Base-by-base conservation (phyloP, 495 filamentous ascomycete species). In the Aspergillus indologenus region DNA sequence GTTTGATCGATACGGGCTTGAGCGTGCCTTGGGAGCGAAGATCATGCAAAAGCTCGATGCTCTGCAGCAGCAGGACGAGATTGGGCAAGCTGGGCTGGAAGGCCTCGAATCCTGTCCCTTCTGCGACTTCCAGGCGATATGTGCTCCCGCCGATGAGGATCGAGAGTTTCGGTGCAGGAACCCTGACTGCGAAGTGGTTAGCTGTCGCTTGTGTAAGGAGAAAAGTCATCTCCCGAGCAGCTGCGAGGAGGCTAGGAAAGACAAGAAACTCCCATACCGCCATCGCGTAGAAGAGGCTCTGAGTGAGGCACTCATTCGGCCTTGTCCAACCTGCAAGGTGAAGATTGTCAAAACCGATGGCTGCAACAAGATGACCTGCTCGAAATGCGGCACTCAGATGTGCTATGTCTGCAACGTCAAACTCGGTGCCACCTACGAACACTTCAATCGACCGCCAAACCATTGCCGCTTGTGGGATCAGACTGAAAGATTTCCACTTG, bases 321-420 rank as follows among this genome's bases (percentile, higher is more conserved):
- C 61, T n/a, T 78, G 75, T 53, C 71, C 73, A 1, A 85, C 77
- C 42, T 96, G 91, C 79, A 90, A 90, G 26, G 29, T 70, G 15
- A 65, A 65, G 14, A 72, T 76, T 45, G 75, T 95, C 66, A 96
- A 95, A 67, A 81, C 86, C 56, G 69, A 76, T 31, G 91, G 91
- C 11, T 96, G 91, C 75, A 96, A 96, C 71, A 95, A 92, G 73
- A 87, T 96, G 75, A 77, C 65, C 0, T 96, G 91, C 63, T 73
- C 76, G 1, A 75, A 76, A 17, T 93, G 90, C 61, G 19, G 55
- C 4, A 85, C 84, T 34, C 46, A 90, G 67, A 78, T 81, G 70
- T 71, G 88, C 66, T 91, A 92, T 62, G 75, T 91, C 43, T 94
- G 90, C 73, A 80, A 79, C 34, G n/a, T 76, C 85, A 62, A 64